Evolutionary conservation across 305 asterid genomes (phyloP), one percentile per base, ranked within the genome.

Genomic region (Fraxinus greggii): DNA sequence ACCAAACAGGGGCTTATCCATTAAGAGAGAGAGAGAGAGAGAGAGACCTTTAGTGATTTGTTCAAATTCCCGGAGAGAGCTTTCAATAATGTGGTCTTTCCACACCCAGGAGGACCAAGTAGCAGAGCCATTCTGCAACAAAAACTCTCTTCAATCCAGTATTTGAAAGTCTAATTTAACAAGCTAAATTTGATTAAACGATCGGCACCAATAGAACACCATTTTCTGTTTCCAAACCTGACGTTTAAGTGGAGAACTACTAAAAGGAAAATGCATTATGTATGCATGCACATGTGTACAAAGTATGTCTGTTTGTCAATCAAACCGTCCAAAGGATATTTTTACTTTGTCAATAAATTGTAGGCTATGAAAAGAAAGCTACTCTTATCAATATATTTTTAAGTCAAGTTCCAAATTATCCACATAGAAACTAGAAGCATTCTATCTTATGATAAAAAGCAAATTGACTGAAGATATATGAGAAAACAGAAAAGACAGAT

Each of bases 51-150:
- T 63, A 92, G 89, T 83, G 93, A 81, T 51, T 87, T 90, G 80
- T 86, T 83, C 81, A 90, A 88, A 78, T 85, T 89, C 77, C 97
- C 97, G 26, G 95, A 91, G 48, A 92, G 89, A 15, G 93, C 91
- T 89, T 90, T 91, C 87, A 92, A 79, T 24, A 92, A 75, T 77
- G 97, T 82, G 80, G 92, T 90, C 83, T 92, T 92, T 79, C 97
- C 97, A 42, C 93, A 86, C 23, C 97, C 97, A 9, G 93, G 97
- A 83, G 97, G 97, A 76, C 94, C 97, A 29, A 92, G 93, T 45
- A 92, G 84, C 48, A 92, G 89, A 28, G 97, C 91, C 84, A 91
- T 70, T 36, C 91, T 86, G 87, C 70, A 78, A 10, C 7, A 21
- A 51, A 59, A 59, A 59, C 17, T 9, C 42, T 23, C 32, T 17